Percentiles rank a stretch among this genome's conserved stretches.
Evolutionary conservation across 2,329 filamentous ascomycete genomes (phyloP).

Genomic region (Diatrype stigma): DNA sequence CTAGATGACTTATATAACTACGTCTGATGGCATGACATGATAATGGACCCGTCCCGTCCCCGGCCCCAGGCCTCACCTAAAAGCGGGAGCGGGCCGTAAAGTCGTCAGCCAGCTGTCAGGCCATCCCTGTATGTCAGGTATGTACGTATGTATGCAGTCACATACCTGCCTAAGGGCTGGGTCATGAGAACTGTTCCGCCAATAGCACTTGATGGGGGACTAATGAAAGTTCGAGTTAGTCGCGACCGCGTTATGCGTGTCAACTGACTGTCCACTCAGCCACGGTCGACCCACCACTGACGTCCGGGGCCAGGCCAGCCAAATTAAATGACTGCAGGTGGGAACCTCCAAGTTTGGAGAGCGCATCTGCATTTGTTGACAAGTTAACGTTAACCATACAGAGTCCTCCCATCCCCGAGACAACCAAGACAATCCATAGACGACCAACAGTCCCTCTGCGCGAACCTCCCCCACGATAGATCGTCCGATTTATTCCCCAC

Average conservation of each 20-base stretch:
- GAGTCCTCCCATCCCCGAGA: neutral
- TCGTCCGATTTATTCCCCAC: neutral
- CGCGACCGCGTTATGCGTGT: neutral
- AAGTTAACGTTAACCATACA: neutral
- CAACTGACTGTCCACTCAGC: neutral
- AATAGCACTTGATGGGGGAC: neutral
- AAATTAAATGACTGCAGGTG: neutral
- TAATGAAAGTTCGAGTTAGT: neutral
- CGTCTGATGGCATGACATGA: too few relatives aligned
- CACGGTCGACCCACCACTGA: neutral
- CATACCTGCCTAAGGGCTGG: too few relatives aligned
- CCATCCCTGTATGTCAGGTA: too few relatives aligned
- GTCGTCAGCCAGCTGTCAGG: too few relatives aligned
- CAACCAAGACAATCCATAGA: neutral
- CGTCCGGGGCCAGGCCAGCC: neutral
- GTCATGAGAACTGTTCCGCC: neutral
- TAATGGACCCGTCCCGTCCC: too few relatives aligned
- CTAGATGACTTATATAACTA: too few relatives aligned
- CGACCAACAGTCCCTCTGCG: neutral
- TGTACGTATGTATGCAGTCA: too few relatives aligned
- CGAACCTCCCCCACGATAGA: neutral
- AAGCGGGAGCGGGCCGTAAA: too few relatives aligned
- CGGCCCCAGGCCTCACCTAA: too few relatives aligned
- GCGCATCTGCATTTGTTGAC: neutral
- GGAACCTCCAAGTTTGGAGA: neutral